Base-by-base conservation (phyloP, 306 rosid genomes). In the Prosopis cineraria region DNA sequence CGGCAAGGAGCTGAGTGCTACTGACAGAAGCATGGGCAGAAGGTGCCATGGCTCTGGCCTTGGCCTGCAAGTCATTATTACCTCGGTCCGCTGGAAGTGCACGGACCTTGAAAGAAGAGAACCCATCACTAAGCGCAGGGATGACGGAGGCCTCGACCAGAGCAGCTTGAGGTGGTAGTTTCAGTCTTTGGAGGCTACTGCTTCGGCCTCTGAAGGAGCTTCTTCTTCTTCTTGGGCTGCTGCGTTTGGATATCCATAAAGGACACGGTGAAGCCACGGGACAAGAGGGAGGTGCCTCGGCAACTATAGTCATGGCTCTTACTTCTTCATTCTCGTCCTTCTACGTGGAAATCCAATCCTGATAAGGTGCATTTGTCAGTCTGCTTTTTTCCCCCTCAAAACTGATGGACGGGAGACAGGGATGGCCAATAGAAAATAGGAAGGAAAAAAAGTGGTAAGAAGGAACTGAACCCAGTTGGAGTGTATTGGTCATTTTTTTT, bases 21-120 rank as follows among this genome's bases (percentile, higher is more conserved):
- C 88, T 89, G 67, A 91, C 64, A 64, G 95, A 82, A 22, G 92
- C 93, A 75, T 85, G 70, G 17, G 52, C 73, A 4, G 97, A 93
- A 72, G 97, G 94, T 11, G 81, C 25, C 90, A 93, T 78, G 70
- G 94, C 98, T 73, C 90, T 82, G 2, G 83, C 83, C 85, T 93
- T 97, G 0, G 96, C 91, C 79, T 88, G 90, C 24, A 93, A 24
- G 34, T 93, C 93, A 34, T 93, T 94, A 41, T 85, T 81, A 17
- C 93, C 83, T 37, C 90, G 91, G 52, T 84, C 74, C 25, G 34
- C 83, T 40, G 82, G 80, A 24, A 84, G 31, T 60, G 79, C 62
- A 22, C 73, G 33, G 17, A 76, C 81, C 82, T 34, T 68, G 36
- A 43, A 33, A 34, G 85, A 67, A 45, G 50, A 30, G 36, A 33